These are phyloP conservation scores for Leptographium radiaticola DNA, from an alignment of 2,329 filamentous ascomycete species.

Conservation along the genomic window DNA sequence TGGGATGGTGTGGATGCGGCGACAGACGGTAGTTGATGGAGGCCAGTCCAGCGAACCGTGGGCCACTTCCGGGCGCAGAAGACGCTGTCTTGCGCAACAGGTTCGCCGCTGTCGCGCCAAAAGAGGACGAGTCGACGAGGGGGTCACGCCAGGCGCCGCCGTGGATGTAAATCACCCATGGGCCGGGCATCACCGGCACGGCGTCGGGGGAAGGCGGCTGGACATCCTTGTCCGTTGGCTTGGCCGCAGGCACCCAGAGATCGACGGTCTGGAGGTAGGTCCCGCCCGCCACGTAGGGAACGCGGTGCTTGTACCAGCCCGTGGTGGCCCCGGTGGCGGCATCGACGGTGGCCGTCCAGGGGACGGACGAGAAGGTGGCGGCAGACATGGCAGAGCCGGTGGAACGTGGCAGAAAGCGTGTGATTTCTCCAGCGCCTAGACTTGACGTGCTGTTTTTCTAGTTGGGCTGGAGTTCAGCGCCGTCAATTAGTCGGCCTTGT, in stretches of 20 bases:
- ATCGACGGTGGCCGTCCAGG: neutral
- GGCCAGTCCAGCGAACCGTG: constrained; percentile 43
- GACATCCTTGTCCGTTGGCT: neutral
- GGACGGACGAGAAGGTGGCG: neutral
- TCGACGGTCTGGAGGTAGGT: neutral
- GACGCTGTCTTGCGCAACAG: neutral
- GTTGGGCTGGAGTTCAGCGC: no score
- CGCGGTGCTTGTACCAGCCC: neutral
- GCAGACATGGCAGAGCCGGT: no score
- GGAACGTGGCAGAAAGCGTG: no score
- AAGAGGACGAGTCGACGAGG: neutral
- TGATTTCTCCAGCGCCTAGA: no score
- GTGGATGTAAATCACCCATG: neutral
- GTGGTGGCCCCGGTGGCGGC: neutral
- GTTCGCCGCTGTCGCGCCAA: neutral
- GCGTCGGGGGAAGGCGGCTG: neutral
- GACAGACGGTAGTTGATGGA: constrained; percentile 53
- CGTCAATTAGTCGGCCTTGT: no score
- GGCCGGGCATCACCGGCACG: neutral
- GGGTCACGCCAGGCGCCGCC: neutral
- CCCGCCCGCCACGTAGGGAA: neutral
- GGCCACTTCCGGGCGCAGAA: no score
- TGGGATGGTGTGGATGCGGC: constrained; percentile 31
- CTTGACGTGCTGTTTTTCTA: no score
- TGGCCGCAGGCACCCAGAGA: neutral